Percentiles rank a stretch among this genome's conserved stretches.
These are phyloP conservation scores for Panaeolus papilionaceus DNA, from an alignment of 768 basidiomycete genomes.

Conservation along the genomic window DNA sequence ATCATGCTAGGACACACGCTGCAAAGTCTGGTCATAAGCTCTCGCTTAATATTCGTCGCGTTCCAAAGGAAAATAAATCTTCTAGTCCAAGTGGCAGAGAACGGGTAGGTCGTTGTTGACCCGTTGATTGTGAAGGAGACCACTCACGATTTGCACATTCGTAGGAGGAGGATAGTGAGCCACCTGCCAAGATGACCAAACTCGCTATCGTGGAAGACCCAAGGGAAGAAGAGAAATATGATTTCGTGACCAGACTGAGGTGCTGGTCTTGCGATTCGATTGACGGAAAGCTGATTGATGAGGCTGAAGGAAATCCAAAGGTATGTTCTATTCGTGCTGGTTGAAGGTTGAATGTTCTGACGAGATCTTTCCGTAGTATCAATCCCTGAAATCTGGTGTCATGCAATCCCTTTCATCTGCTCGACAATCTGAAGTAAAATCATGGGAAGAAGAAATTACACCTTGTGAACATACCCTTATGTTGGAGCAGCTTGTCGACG, in stretches of 20 bases:
- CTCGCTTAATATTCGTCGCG: constrained; percentile 82
- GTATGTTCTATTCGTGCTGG: constrained; percentile 29
- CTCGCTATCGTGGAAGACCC: constrained; percentile 85
- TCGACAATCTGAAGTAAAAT: constrained; percentile 92
- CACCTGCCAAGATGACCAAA: constrained; percentile 88
- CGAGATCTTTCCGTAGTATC: constrained; percentile 45
- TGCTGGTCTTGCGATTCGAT: constrained; percentile 77
- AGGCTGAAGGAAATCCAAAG: constrained; percentile 42
- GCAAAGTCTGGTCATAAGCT: constrained; percentile 76
- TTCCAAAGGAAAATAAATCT: constrained; percentile 62
- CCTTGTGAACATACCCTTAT: constrained; percentile 82
- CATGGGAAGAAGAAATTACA: constrained; percentile 95
- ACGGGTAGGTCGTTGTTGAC: neutral
- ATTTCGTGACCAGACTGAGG: constrained; percentile 64
- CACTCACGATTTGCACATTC: constrained; percentile 8
- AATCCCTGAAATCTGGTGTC: constrained; percentile 64
- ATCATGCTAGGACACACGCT: constrained; percentile 79
- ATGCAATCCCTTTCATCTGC: constrained; percentile 88
- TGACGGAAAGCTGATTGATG: constrained; percentile 51
- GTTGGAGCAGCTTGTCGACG: constrained; percentile 49
- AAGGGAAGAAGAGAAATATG: constrained; percentile 87
- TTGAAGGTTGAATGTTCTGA: constrained; percentile 4
- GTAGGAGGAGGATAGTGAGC: constrained; percentile 78
- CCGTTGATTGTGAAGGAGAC: neutral
- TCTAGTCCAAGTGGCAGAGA: constrained; percentile 62